A percentile compares a stretch with the other conserved stretches of the same genome.
Conservation (phyloP, 345 rosid genomes). For the Acer campestre region DNA sequence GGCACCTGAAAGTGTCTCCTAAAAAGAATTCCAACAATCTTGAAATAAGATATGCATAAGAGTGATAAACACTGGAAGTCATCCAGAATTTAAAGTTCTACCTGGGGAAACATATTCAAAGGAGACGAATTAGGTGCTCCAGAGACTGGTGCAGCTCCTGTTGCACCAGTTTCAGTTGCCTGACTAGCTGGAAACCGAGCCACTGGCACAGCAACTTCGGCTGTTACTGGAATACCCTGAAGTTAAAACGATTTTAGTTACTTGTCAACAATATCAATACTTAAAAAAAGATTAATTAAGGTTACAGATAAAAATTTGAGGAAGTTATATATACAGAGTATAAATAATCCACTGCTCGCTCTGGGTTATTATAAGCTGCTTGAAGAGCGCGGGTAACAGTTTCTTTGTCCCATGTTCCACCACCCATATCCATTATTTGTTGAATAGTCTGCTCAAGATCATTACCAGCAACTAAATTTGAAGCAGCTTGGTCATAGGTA, state of each 20-base stretch:
- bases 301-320: not conserved
- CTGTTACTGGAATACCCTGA: constrained; percentile 93
- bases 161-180: constrained; percentile 56
- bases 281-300: constrained; percentile 13
- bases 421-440: constrained; percentile 94
- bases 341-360: constrained; percentile 97
- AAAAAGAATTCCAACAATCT: constrained; percentile 22
- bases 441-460: constrained; percentile 75
- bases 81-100: constrained; percentile 26
- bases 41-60: constrained; percentile 12
- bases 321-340: constrained; percentile 62
- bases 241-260: constrained; percentile 29
- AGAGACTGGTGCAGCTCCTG: constrained; percentile 52
- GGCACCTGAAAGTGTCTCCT: constrained; percentile 74
- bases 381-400: constrained; percentile 91
- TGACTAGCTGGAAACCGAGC: constrained; percentile 48
- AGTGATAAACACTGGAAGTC: not conserved
- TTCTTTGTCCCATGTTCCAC: constrained; percentile 96
- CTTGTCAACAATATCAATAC: constrained; percentile 25
- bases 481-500: constrained; percentile 84
- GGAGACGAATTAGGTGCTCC: constrained; percentile 95
- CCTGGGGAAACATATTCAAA: constrained; percentile 97
- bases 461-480: constrained; percentile 75
- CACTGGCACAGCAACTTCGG: constrained; percentile 75
- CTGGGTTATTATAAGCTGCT: constrained; percentile 98